Base-by-base conservation (phyloP, 345 rosid species). In the Cardiospermum halicacabum region DNA sequence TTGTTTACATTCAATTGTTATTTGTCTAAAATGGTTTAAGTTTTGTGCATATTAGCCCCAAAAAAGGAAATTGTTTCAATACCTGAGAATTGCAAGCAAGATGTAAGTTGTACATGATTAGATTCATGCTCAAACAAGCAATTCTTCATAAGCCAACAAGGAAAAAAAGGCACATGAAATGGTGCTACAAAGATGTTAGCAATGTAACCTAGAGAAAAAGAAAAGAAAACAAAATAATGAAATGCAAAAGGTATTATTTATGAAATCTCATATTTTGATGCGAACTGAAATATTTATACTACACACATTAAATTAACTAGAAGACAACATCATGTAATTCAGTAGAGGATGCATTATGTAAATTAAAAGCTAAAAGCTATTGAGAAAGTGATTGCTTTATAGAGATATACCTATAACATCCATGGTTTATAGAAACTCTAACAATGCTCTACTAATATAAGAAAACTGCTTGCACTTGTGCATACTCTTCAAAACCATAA, bases 121-220 rank as follows among this genome's bases (percentile, higher is more conserved):
- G 63, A 64, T 76, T 77, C 80, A 74, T 81, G 83, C 84, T 81
- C 80, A 56, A 75, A 59, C 22, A 77, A 75, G 80, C 77, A 64
- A 77, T 69, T 82, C 74, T 72, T 73, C 70, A 70, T 65, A 48
- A 69, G 43, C 40, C 47, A 55, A 39, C 27, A 26, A 24, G 26
- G n/a, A 7, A 40, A 27, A 26, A 26, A 53, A 26, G 37, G 53
- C 54, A 27, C 12, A 50, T 18, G 36, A 53, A 50, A 8, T 37
- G 16, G 54, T 39, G 59, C 59, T n/a, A 39, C 3, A 12, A 19
- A 65, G 39, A 65, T 39, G 53, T 12, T 53, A 51, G 5, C 1
- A 16, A 25, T 8, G 11, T 2, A 5, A 19, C 21, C 48, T 30
- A 28, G 65, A 37, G 18, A 12, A 39, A 53, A 51, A 37, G 26